These are phyloP conservation scores for Saccharomycopsis javanensis DNA, from an alignment of 805 yeast genomes.

Conservation along the genomic window DNA sequence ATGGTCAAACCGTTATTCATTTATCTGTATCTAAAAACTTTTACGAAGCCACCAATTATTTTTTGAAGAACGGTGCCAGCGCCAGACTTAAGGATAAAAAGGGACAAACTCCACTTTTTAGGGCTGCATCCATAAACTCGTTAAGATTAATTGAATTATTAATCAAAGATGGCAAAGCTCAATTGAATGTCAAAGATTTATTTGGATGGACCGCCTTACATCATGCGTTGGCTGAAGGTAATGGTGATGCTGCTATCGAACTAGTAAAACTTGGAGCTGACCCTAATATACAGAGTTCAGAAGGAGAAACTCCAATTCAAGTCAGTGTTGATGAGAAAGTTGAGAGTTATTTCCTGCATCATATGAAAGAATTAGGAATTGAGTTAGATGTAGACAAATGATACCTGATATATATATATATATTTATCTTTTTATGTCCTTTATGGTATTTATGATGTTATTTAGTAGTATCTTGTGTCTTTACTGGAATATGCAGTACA, in stretches of 20 bases:
- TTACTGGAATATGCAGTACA: not conserved
- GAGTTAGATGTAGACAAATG: not conserved
- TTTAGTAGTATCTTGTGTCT: too few species aligned
- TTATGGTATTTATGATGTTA: too few species aligned
- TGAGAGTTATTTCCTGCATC: constrained; percentile 28
- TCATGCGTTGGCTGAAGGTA: constrained; percentile 87
- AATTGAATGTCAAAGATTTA: constrained; percentile 57
- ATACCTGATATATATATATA: not conserved
- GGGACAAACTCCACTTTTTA: constrained; percentile 59
- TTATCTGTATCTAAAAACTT: constrained; percentile 67
- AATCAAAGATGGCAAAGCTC: constrained; percentile 43
- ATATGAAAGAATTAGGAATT: constrained; percentile 8
- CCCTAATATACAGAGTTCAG: constrained; percentile 32
- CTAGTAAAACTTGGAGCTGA: constrained; percentile 66
- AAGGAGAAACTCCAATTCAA: constrained; percentile 45
- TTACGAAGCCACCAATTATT: constrained; percentile 38
- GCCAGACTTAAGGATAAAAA: constrained; percentile 57
- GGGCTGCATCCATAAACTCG: constrained; percentile 78
- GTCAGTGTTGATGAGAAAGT: constrained; percentile 49
- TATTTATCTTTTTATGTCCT: too few species aligned
- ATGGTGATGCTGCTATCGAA: constrained; percentile 60
- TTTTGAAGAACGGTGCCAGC: constrained; percentile 52
- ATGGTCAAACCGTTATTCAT: constrained; percentile 69
- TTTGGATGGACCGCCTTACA: constrained; percentile 80
- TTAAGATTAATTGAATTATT: constrained; percentile 45